Conservation (phyloP, 2,329 filamentous ascomycete genomes). For the Talaromyces piceae region DNA sequence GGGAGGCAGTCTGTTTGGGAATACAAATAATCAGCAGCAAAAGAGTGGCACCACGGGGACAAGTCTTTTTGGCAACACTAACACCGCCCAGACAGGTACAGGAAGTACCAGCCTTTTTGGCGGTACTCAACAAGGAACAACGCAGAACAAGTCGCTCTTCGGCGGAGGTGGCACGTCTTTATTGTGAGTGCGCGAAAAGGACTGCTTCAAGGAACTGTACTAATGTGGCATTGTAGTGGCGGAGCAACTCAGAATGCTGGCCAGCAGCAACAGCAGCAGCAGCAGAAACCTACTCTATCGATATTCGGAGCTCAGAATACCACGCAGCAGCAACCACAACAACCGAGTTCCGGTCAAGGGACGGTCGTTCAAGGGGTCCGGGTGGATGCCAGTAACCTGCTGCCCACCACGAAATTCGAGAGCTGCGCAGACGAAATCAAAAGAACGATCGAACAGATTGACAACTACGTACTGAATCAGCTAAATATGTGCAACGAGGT, state of each 20-base stretch:
- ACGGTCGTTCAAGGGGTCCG: conserved; percentile 60
- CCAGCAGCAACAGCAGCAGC: conserved; percentile 28
- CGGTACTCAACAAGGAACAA: conserved; percentile 21
- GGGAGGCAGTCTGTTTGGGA: conserved; percentile 6
- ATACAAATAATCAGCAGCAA: conserved; percentile 4
- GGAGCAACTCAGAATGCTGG: conserved; percentile 9
- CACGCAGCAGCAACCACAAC: conserved; percentile 23
- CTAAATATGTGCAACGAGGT: conserved; percentile 67
- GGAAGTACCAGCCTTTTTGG: conserved; percentile 24
- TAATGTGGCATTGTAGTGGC: conserved; percentile 2
- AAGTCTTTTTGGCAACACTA: conserved; percentile 12
- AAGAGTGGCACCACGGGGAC: conserved; percentile 4
- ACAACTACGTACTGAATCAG: conserved; percentile 71
- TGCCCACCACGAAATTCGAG: conserved; percentile 83
- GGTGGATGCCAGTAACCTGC: conserved; percentile 69
- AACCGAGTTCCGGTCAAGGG: conserved; percentile 24
- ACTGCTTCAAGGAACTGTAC: neutral
- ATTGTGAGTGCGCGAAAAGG: conserved; percentile 24
- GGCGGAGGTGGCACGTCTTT: conserved; percentile 22
- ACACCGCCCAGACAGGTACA: conserved; percentile 17
- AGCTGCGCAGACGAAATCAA: conserved; percentile 80
- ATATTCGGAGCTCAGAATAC: conserved; percentile 31
- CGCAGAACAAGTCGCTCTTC: conserved; percentile 29
- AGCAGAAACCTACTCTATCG: conserved; percentile 42
- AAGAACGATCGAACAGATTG: conserved; percentile 66